Percentiles rank a stretch among this genome's conserved stretches.
phyloP scores from a whole-genome alignment of 2,329 filamentous ascomycete genomes.

The Ploettnerulaceae sp. region DNA sequence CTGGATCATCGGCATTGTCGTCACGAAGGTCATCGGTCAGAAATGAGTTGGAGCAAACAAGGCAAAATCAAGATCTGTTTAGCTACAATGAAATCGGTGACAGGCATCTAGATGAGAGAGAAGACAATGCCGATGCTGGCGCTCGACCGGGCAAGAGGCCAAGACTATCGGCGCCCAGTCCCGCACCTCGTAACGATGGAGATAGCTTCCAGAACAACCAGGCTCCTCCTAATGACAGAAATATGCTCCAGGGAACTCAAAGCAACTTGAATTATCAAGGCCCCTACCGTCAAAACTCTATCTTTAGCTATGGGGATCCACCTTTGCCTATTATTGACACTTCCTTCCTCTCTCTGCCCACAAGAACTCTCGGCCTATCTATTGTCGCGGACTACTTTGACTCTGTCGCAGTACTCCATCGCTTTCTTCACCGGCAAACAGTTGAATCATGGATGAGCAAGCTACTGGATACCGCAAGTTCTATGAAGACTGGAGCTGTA shows the following conservation, averaged over 20 bases:
- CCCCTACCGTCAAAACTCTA: slow-evolving; percentile 8
- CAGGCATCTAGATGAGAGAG: background rate
- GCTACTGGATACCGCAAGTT: slow-evolving; percentile 35
- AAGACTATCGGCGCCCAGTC: background rate
- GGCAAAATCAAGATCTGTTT: background rate
- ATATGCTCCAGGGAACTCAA: slow-evolving; percentile 12
- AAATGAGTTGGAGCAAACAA: background rate
- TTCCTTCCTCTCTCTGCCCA: slow-evolving; percentile 31
- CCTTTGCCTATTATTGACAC: slow-evolving; percentile 35
- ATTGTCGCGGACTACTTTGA: slow-evolving; percentile 51
- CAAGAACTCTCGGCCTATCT: slow-evolving; percentile 33
- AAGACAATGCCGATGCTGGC: background rate
- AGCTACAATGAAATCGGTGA: background rate
- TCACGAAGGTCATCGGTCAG: background rate
- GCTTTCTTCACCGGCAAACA: slow-evolving; percentile 50
- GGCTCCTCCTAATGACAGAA: background rate
- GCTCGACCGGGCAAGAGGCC: background rate
- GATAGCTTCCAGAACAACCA: background rate
- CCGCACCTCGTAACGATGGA: background rate
- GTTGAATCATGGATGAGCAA: slow-evolving; percentile 44
- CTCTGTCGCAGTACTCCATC: slow-evolving; percentile 52
- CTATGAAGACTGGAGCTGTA: slow-evolving; percentile 34
- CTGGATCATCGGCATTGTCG: background rate
- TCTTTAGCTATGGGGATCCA: slow-evolving; percentile 15
- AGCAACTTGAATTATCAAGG: slow-evolving; percentile 1